Percentiles rank a stretch among this genome's conserved stretches.
These are phyloP conservation scores for Marsdenia floribunda DNA, from an alignment of 257 asterid genomes.

Conservation along the genomic window DNA sequence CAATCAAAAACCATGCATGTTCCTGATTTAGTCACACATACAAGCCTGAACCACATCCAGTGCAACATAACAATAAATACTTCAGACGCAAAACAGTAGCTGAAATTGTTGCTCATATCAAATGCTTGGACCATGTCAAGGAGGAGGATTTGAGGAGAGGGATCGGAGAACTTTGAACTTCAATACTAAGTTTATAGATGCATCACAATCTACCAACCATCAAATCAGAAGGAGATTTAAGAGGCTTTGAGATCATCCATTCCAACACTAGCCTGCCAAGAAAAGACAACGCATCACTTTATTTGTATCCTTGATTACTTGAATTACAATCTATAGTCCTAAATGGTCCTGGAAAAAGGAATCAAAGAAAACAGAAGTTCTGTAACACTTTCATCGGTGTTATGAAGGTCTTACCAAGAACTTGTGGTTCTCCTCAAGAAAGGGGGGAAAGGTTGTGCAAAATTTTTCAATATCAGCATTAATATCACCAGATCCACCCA, in stretches of 20 bases:
- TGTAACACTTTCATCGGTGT: background rate
- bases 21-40: background rate
- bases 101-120: background rate
- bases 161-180: background rate
- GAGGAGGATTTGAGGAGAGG: too few species aligned
- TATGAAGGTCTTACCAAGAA: slow-evolving; percentile 58
- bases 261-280: slow-evolving; percentile 82
- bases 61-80: background rate
- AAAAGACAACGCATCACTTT: slow-evolving; percentile 9
- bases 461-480: slow-evolving; percentile 66
- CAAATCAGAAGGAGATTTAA: slow-evolving; percentile 16
- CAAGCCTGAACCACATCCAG: background rate
- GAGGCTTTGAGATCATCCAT: slow-evolving; percentile 92
- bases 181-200: background rate
- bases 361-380: background rate
- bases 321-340: background rate
- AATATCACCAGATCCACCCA: slow-evolving; percentile 66
- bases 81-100: background rate
- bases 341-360: background rate
- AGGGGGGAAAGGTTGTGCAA: slow-evolving; percentile 68
- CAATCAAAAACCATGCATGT: background rate
- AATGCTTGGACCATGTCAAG: background rate
- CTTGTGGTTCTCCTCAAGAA: slow-evolving; percentile 93
- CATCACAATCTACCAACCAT: background rate
- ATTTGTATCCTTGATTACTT: background rate